Percentiles rank a stretch among this genome's conserved stretches.
phyloP scores from a whole-genome alignment of 371 early-diverging fungal genomes.

The Entomophthora muscae region DNA sequence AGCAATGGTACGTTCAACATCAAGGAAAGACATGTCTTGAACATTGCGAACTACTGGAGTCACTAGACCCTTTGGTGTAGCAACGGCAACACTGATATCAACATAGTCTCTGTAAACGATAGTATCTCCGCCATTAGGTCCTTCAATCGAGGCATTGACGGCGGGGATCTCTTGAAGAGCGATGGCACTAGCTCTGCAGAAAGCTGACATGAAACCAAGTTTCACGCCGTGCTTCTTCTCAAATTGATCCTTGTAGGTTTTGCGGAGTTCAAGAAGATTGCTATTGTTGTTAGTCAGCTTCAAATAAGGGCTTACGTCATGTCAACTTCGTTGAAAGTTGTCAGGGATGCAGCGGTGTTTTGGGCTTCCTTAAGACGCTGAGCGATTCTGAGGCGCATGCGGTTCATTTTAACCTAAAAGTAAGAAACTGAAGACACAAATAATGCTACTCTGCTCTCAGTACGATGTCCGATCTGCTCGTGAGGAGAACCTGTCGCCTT shows the following conservation, averaged over 20 bases:
- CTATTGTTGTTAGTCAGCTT: slow-evolving; percentile 4
- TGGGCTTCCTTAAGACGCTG: slow-evolving; percentile 92
- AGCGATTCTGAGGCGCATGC: slow-evolving; percentile 89
- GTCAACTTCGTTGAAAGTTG: slow-evolving; percentile 97
- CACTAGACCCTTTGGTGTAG: slow-evolving; percentile 95
- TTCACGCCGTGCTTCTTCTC: slow-evolving; percentile 88
- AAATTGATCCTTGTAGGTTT: slow-evolving; percentile 82
- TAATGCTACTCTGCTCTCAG: slow-evolving; percentile 5
- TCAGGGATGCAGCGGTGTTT: slow-evolving; percentile 87
- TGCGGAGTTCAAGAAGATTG: slow-evolving; percentile 72
- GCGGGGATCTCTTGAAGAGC: slow-evolving; percentile 79
- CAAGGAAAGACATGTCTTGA: slow-evolving; percentile 65
- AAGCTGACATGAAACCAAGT: slow-evolving; percentile 96
- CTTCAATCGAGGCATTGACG: slow-evolving; percentile 85
- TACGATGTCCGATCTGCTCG: slow-evolving; percentile 9
- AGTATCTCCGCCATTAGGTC: slow-evolving; percentile 39
- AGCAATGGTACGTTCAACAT: slow-evolving; percentile 80
- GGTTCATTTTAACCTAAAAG: slow-evolving; percentile 79
- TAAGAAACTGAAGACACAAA: neutral
- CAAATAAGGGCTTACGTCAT: slow-evolving; percentile 38
- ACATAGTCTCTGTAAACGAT: slow-evolving; percentile 85
- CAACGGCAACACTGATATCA: slow-evolving; percentile 91
- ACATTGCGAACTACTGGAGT: slow-evolving; percentile 91
- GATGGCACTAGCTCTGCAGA: slow-evolving; percentile 72
- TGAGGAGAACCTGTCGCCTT: slow-evolving; percentile 14